A percentile compares a stretch with the other conserved stretches of the same genome.
phyloP scores from a whole-genome alignment of 805 yeast species.

The Candida nemodendra region DNA sequence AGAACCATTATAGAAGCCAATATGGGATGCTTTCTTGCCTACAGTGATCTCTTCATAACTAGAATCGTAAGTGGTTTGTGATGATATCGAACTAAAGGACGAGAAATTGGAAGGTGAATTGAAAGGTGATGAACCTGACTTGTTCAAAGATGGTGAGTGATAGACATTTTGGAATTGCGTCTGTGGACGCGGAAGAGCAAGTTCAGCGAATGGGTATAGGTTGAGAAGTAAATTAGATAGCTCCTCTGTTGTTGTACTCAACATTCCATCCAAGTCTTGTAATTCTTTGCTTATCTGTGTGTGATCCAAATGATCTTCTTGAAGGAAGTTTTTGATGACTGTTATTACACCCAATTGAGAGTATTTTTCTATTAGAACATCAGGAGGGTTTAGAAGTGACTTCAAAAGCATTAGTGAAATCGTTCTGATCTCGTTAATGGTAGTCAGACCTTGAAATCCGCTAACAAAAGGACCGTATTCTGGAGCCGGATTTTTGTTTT shows the following conservation, averaged over 20 bases:
- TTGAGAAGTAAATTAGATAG: constrained; percentile 19
- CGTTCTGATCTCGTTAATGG: constrained; percentile 40
- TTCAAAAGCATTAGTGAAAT: constrained; percentile 43
- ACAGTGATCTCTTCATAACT: constrained; percentile 21
- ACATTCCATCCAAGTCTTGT: constrained; percentile 15
- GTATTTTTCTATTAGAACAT: constrained; percentile 51
- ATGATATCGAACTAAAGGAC: constrained; percentile 32
- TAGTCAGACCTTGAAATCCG: constrained; percentile 43
- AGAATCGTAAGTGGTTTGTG: constrained; percentile 32
- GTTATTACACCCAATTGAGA: constrained; percentile 53
- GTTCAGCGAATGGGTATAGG: constrained; percentile 13
- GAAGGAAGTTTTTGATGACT: constrained; percentile 36
- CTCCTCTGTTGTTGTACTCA: constrained; percentile 14
- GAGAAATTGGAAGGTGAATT: constrained; percentile 34
- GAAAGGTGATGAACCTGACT: constrained; percentile 26
- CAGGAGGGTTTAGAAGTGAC: constrained; percentile 47
- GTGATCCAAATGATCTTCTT: constrained; percentile 24
- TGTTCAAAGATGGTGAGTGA: constrained; percentile 22
- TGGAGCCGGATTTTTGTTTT: constrained; percentile 40
- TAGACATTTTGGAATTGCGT: constrained; percentile 15
- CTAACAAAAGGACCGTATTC: constrained; percentile 47
- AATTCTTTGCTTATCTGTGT: constrained; percentile 20
- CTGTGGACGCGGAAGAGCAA: constrained; percentile 13
- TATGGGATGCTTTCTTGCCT: constrained; percentile 11
- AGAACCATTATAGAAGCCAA: constrained; percentile 7